phyloP scores from a whole-genome alignment of 495 filamentous ascomycete genomes.

The Aspergillus bertholletiae region DNA sequence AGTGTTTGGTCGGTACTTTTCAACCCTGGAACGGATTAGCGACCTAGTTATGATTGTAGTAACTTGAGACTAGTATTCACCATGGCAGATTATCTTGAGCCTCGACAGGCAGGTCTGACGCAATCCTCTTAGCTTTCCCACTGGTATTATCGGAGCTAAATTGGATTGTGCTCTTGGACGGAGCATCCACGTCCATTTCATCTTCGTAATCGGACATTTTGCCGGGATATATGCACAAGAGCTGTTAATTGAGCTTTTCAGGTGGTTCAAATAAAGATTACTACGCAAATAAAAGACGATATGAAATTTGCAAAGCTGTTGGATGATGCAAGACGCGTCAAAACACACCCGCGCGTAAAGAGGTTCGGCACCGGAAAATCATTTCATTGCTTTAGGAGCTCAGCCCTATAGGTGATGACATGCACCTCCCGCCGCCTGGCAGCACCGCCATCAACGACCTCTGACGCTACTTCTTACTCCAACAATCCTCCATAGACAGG shows the following conservation, averaged over 20 bases:
- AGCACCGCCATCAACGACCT: constrained; percentile 23
- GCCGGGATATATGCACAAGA: background rate
- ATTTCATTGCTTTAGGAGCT: constrained; percentile 15
- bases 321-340: constrained; percentile 30
- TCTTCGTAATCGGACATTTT: constrained; percentile 91
- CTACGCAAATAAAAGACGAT: constrained; percentile 2
- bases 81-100: constrained; percentile 94
- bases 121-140: constrained; percentile 83
- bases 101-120: constrained; percentile 88
- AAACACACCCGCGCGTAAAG: constrained; percentile 39
- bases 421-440: constrained; percentile 27
- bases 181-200: constrained; percentile 79
- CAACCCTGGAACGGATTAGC: constrained; percentile 63
- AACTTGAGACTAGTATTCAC: constrained; percentile 37
- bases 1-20: constrained; percentile 90
- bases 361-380: constrained; percentile 45
- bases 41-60: background rate
- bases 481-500: constrained; percentile 17
- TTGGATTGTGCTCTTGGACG: constrained; percentile 53
- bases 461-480: constrained; percentile 12
- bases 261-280: background rate
- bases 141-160: constrained; percentile 57
- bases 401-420: constrained; percentile 32
- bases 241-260: background rate
- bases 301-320: constrained; percentile 6